These are phyloP conservation scores for Suhomyces kilbournensis DNA, from an alignment of 805 yeast species.

Conservation along the genomic window DNA sequence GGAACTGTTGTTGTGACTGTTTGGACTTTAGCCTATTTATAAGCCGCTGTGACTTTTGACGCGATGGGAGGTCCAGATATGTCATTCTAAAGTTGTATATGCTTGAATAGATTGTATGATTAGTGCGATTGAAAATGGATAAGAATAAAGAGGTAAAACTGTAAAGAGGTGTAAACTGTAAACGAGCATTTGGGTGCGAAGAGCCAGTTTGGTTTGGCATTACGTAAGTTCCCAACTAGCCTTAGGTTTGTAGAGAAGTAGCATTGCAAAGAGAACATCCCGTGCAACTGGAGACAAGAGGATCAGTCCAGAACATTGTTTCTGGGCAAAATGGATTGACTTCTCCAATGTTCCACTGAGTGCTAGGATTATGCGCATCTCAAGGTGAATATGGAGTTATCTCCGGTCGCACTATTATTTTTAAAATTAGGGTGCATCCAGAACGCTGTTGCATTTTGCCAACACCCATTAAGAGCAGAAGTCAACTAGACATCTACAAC, in stretches of 20 bases:
- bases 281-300: not conserved
- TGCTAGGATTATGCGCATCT: not conserved
- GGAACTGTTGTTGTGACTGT: conserved; percentile 26
- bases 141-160: not conserved
- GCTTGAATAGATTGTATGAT: not conserved
- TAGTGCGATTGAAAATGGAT: not conserved
- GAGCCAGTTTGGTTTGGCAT: too few relatives aligned
- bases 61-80: conserved; percentile 24
- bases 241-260: too few relatives aligned
- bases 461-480: too few relatives aligned
- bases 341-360: too few relatives aligned
- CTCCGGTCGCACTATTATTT: not conserved
- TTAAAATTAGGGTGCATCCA: not conserved
- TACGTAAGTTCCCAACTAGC: not conserved
- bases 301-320: not conserved
- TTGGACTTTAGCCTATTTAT: conserved; percentile 20
- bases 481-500: too few relatives aligned
- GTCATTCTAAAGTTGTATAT: conserved; percentile 8
- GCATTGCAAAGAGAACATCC: not conserved
- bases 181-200: too few relatives aligned
- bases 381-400: not conserved
- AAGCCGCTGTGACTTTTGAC: conserved; percentile 34
- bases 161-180: not conserved
- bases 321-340: not conserved
- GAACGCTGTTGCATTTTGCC: too few relatives aligned